Percentiles rank a stretch among this genome's conserved stretches.
These are phyloP conservation scores for Gastrolobium bilobum DNA, from an alignment of 306 rosid species.

Conservation along the genomic window DNA sequence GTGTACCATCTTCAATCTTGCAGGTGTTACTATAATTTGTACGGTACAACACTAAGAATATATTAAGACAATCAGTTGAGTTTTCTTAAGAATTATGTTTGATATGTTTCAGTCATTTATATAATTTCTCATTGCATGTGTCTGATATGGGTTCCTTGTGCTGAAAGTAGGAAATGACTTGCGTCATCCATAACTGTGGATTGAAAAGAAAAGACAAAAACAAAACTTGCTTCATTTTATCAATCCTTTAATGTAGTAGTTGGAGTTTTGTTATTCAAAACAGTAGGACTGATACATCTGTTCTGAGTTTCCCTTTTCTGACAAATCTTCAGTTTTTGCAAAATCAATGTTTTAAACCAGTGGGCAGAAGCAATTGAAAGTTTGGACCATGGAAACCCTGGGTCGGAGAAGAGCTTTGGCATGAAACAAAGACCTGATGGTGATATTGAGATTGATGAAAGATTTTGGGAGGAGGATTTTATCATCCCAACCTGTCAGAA, in stretches of 20 bases:
- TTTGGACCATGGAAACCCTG: slow-evolving; percentile 75
- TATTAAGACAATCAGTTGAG: not conserved
- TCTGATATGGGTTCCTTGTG: not conserved
- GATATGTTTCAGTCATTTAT: slow-evolving; percentile 1
- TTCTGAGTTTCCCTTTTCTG: slow-evolving; percentile 37
- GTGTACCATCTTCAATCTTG: slow-evolving; percentile 21
- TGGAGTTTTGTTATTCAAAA: slow-evolving; percentile 32
- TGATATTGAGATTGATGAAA: slow-evolving; percentile 95
- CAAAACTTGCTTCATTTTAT: slow-evolving; percentile 20
- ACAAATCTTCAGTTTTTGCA: slow-evolving; percentile 21
- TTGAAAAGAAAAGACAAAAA: slow-evolving; percentile 21
- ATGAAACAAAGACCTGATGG: slow-evolving; percentile 99
- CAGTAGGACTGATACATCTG: slow-evolving; percentile 7
- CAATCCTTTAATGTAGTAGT: slow-evolving; percentile 21
- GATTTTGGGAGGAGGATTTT: slow-evolving; percentile 92
- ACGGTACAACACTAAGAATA: not conserved
- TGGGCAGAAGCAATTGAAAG: slow-evolving; percentile 94
- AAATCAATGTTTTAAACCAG: slow-evolving; percentile 54
- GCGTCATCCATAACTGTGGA: slow-evolving; percentile 2
- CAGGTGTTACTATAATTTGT: not conserved
- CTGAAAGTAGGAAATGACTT: slow-evolving; percentile 24
- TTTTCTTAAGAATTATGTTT: slow-evolving; percentile 9
- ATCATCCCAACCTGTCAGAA: slow-evolving; percentile 81
- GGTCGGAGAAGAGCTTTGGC: slow-evolving; percentile 91
- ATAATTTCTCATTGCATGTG: not conserved